Base-by-base conservation (phyloP, 1,284 basidiomycete species). In the Volvariella surrecta region DNA sequence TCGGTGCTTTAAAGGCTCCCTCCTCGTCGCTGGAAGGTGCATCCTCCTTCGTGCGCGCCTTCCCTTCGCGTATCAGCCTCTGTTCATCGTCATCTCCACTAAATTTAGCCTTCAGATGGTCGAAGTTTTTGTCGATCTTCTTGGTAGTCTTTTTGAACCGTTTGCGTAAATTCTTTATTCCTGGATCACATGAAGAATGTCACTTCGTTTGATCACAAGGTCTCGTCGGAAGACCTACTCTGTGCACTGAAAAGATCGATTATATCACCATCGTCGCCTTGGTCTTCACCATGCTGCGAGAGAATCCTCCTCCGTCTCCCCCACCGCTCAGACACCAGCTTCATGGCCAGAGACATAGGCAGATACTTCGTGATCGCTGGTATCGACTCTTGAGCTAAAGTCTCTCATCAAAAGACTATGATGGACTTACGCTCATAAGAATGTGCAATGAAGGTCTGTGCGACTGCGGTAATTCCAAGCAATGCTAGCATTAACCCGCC, bases 401-500 rank as follows among this genome's bases (percentile, higher is more conserved):
- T n/a, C n/a, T n/a, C n/a, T n/a, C n/a, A n/a, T n/a, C n/a, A n/a
- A n/a, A n/a, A n/a, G n/a, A n/a, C n/a, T 19, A 18, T 20, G 1
- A 11, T 16, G 40, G 15, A 58, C 62, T 49, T 50, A 68, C 64
- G 63, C 46, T 56, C 53, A 54, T 65, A 74, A 49, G 60, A 65
- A 42, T 61, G 61, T 50, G 64, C 57, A 50, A 67, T 58, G 48
- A 66, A 60, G 13, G 65, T 21, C 28, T 73, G 71, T 4, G 59
- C 60, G 49, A 62, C 57, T 31, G 74, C 63, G 0, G 83, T 85
- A 34, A 78, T 54, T 9, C 68, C 69, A 43, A 82, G 62, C 18
- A 87, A 65, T 13, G 80, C 60, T 18, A 87, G 57, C 77, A 82
- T 83, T 37, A 83, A 58, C 7, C 69, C 68, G 8, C 73, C 79